Conservation (phyloP, 345 rosid species). For the Eucalyptus decipiens region DNA sequence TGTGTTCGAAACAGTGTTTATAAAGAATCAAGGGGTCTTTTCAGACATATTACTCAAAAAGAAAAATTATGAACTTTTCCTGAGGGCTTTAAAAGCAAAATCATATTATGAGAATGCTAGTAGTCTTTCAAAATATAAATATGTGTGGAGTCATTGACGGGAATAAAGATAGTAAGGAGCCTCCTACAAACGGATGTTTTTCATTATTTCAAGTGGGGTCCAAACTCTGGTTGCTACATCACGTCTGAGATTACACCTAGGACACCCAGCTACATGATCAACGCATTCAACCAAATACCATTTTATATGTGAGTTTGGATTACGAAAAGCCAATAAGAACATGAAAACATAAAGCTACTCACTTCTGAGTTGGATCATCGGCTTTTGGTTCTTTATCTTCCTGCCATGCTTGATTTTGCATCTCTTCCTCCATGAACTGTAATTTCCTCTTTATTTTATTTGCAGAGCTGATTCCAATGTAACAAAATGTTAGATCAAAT, state of each 20-base stretch:
- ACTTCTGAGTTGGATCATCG: not conserved
- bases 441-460: not conserved
- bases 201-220: not conserved
- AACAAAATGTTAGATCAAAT: not conserved
- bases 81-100: not conserved
- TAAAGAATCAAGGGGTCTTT: not conserved
- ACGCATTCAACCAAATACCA: not conserved
- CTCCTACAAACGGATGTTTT: not conserved
- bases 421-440: not conserved
- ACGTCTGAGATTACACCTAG: not conserved
- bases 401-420: not conserved
- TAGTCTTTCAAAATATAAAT: not conserved
- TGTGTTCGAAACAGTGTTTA: not conserved
- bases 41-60: not conserved
- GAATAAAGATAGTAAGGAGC: not conserved
- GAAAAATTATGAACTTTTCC: not conserved
- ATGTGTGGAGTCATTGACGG: not conserved
- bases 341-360: not conserved
- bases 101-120: not conserved
- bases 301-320: not conserved
- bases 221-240: not conserved
- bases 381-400: not conserved
- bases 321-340: not conserved
- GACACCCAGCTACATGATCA: not conserved
- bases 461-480: not conserved